A percentile compares a stretch with the other conserved stretches of the same genome.
phyloP scores from a whole-genome alignment of 225 moss, liverwort and hornwort genomes.

The Neckera pumila region DNA sequence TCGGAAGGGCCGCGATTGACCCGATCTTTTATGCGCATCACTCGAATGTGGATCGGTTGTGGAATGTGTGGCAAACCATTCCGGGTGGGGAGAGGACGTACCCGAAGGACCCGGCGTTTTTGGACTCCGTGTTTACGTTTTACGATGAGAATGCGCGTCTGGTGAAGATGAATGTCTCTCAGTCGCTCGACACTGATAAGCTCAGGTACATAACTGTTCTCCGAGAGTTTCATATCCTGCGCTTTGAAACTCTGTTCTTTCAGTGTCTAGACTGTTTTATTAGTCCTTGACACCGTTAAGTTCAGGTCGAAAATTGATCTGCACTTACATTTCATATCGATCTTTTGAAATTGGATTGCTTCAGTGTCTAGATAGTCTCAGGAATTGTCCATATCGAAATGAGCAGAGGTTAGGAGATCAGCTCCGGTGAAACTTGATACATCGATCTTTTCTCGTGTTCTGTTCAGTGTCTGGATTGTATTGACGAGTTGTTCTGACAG shows the following conservation, averaged over 20 bases:
- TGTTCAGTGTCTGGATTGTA: background rate
- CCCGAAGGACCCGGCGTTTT: background rate
- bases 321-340: accelerated
- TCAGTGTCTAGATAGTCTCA: too few relatives aligned
- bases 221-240: accelerated
- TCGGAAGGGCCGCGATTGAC: background rate
- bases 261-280: background rate
- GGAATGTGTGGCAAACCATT: background rate
- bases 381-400: background rate
- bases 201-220: background rate
- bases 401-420: background rate
- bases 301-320: background rate
- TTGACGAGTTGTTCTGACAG: background rate
- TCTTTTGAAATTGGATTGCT: too few relatives aligned
- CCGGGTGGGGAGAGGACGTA: background rate
- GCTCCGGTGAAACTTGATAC: background rate
- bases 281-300: background rate
- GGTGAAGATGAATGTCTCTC: slow-evolving; percentile 10
- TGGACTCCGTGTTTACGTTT: slow-evolving; percentile 15
- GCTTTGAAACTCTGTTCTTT: too few relatives aligned
- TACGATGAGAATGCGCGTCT: slow-evolving; percentile 39
- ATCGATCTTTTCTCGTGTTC: background rate
- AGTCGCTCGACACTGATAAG: background rate
- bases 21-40: slow-evolving; percentile 9
- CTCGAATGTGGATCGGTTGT: slow-evolving; percentile 3